Evolutionary conservation across 176 grass and related monocot genomes (phyloP).

Genomic region (Sorghum bicolor): Sorghum_bicolor_NCBIv3 NC_012870.2:15167501-15168000

Average conservation of each 20-base stretch:
- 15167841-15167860: constrained; percentile 92
- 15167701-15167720: background rate
- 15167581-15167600: background rate
- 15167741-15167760: constrained; percentile 54
- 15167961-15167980: background rate
- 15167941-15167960: background rate
- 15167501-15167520: constrained; percentile 98
- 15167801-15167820: constrained; percentile 96
- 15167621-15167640: background rate
- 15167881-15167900: constrained; percentile 73
- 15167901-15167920: constrained; percentile 12
- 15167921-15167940: background rate
- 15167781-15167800: constrained; percentile 98
- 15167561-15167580: constrained; percentile 4
- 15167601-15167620: background rate
- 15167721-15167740: constrained; percentile 1
- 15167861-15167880: constrained; percentile 79
- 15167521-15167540: constrained; percentile 99
- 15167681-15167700: background rate
- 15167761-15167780: constrained; percentile 75
- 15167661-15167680: background rate
- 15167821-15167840: constrained; percentile 95
- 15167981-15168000: background rate
- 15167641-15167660: background rate
- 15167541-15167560: constrained; percentile 34